Evolutionary conservation across 2,329 filamentous ascomycete species (phyloP).

Genomic region (Hymenoscyphus albidus): DNA sequence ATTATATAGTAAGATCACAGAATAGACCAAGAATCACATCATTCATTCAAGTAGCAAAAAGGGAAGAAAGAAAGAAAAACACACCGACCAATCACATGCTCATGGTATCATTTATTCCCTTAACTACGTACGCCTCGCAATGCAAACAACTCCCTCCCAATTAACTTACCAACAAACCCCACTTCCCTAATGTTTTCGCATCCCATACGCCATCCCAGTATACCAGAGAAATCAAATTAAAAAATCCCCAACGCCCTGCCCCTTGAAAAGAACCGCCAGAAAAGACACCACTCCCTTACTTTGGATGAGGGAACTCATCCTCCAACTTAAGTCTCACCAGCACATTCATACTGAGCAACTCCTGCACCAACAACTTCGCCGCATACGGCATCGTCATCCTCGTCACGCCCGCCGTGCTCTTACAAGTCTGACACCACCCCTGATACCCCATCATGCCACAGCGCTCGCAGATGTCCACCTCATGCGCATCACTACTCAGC

Average conservation of each 20-base stretch:
- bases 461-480: conserved; percentile 88
- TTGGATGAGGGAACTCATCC: conserved; percentile 74
- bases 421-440: conserved; percentile 91
- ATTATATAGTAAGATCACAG: background rate
- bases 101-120: conserved; percentile 1
- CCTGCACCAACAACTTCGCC: conserved; percentile 92
- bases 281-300: conserved; percentile 8
- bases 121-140: background rate
- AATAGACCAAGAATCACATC: background rate
- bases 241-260: background rate
- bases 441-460: conserved; percentile 95
- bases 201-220: background rate
- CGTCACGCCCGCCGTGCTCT: conserved; percentile 76
- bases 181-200: background rate
- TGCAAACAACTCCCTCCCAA: background rate
- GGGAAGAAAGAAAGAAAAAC: background rate
- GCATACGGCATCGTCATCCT: conserved; percentile 98
- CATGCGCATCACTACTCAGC: conserved; percentile 85
- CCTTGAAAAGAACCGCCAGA: background rate
- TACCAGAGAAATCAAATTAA: background rate
- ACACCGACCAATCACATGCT: background rate
- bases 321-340: conserved; percentile 84
- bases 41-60: background rate
- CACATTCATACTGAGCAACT: conserved; percentile 98
- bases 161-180: background rate